A percentile compares a stretch with the other conserved stretches of the same genome.
Evolutionary conservation across 2,329 filamentous ascomycete species (phyloP).

Genomic region (Sarocladium strictum): DNA sequence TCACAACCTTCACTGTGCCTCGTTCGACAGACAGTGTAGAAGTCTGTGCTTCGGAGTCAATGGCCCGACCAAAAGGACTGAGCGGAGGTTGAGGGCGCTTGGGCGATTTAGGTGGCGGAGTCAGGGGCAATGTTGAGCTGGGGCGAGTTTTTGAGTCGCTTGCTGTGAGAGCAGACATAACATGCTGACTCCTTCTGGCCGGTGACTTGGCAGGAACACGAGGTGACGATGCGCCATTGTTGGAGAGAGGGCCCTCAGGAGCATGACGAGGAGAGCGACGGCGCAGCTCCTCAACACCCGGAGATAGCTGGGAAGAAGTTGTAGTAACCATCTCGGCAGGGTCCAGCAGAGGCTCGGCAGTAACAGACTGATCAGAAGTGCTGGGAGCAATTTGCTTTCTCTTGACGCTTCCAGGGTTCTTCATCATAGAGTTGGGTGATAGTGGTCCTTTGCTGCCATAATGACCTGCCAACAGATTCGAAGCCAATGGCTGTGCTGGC

Average conservation of each 20-base stretch:
- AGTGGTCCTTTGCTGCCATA: constrained; percentile 29
- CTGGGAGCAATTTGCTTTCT: constrained; percentile 28
- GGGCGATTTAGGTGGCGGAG: constrained; percentile 6
- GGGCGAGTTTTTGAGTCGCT: neutral
- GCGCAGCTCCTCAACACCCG: constrained; percentile 42
- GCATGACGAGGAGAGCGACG: constrained; percentile 44
- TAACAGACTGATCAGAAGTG: constrained; percentile 11
- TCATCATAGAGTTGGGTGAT: constrained; percentile 26
- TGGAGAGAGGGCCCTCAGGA: constrained; percentile 1
- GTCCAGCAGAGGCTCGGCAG: constrained; percentile 12
- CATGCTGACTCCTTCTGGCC: neutral
- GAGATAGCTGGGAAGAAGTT: constrained; percentile 45
- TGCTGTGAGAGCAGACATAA: neutral
- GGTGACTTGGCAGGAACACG: neutral
- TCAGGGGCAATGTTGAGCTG: neutral
- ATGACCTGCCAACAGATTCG: constrained; percentile 27
- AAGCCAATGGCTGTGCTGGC: constrained; percentile 20
- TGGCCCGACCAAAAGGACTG: neutral
- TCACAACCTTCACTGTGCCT: neutral
- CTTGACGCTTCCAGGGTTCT: constrained; percentile 29
- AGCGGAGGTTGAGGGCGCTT: neutral
- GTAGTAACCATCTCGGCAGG: constrained; percentile 30
- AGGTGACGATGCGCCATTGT: neutral
- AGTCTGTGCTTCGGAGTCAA: neutral
- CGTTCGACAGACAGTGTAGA: neutral